These are phyloP conservation scores for Neopestalotiopsis rosae DNA, from an alignment of 2,329 filamentous ascomycete species.

Conservation along the genomic window DNA sequence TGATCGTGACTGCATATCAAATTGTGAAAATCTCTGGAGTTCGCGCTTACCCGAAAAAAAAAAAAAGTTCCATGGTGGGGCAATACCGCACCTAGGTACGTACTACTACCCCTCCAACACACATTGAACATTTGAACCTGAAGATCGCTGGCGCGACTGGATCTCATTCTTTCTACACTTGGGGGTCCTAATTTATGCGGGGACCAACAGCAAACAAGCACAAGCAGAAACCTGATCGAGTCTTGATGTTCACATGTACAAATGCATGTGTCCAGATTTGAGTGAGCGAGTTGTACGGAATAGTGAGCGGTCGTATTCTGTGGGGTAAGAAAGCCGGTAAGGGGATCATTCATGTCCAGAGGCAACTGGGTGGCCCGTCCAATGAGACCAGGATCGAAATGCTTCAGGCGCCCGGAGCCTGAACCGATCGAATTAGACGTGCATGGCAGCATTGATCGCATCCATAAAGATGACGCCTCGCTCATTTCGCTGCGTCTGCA, in stretches of 20 bases:
- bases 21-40: conserved; percentile 11
- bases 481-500: neutral
- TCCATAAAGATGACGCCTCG: neutral
- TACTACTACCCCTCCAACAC: too few species aligned
- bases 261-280: too few species aligned
- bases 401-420: neutral
- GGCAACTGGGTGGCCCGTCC: neutral
- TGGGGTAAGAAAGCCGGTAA: conserved; percentile 9
- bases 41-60: conserved; percentile 13
- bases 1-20: neutral
- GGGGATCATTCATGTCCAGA: neutral
- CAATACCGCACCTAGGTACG: neutral
- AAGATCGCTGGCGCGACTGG: too few species aligned
- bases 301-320: neutral
- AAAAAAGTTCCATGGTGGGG: conserved; percentile 15
- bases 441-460: neutral
- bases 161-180: too few species aligned
- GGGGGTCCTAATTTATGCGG: too few species aligned
- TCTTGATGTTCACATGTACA: neutral
- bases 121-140: too few species aligned
- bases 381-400: neutral
- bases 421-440: conserved; percentile 4
- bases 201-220: too few species aligned
- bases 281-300: neutral
- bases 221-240: too few species aligned